Percentiles rank a stretch among this genome's conserved stretches.
Evolutionary conservation across 139 green algal species (phyloP).

Genomic region (Nannochloris sp.): DNA sequence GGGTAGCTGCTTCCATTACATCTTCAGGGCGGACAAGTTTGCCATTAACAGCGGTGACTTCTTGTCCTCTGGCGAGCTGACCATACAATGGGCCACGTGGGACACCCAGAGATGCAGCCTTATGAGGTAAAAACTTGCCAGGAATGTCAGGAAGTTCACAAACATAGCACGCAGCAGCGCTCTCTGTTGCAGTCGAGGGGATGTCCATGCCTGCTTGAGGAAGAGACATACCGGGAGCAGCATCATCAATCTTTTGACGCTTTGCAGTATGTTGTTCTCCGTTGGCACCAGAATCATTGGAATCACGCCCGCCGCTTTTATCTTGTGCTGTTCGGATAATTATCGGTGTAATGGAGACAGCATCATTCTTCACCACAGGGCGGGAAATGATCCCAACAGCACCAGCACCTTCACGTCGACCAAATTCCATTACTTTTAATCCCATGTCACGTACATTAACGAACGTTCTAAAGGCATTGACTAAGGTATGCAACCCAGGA

Average conservation of each 20-base stretch:
- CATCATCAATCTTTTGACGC: conserved; percentile 8
- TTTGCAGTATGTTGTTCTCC: conserved; percentile 20
- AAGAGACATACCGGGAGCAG: not conserved
- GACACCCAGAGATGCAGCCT: conserved; percentile 70
- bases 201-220: conserved; percentile 6
- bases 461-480: conserved; percentile 39
- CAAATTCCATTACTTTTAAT: conserved; percentile 29
- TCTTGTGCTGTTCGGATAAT: conserved; percentile 1
- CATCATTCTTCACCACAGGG: conserved; percentile 31
- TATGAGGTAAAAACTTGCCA: conserved; percentile 82
- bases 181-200: conserved; percentile 1
- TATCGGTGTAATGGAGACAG: conserved; percentile 36
- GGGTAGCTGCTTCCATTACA: conserved; percentile 63
- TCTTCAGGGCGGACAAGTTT: conserved; percentile 38
- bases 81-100: conserved; percentile 55
- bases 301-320: not conserved
- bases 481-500: conserved; percentile 26
- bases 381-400: not conserved
- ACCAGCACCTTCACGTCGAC: not conserved
- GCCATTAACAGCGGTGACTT: conserved; percentile 46
- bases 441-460: conserved; percentile 25
- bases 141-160: conserved; percentile 61
- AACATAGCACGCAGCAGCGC: conserved; percentile 51
- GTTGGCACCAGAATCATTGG: not conserved
- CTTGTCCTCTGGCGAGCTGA: conserved; percentile 62